Base-by-base conservation (phyloP, 1,284 basidiomycete species). In the Papiliotrema laurentii region DNA sequence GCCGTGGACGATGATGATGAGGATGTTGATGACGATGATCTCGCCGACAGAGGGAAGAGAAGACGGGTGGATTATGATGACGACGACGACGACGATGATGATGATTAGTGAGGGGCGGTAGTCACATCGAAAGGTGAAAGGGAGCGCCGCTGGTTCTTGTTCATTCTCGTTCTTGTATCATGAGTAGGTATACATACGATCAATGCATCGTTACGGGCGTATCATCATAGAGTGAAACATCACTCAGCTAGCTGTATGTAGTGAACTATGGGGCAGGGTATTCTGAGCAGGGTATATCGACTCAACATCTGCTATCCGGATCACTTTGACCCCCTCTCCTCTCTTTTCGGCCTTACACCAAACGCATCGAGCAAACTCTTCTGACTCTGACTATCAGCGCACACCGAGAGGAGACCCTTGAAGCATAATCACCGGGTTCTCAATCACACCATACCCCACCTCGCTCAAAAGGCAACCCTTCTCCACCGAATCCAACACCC, bases 1-100 rank as follows among this genome's bases (percentile, higher is more conserved):
- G 31, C 43, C 10, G 21, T 44, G 42, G 53, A 51, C 24, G 24
- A 34, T 21, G 52, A 47, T 36, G 51, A 59, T 22, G 57, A 52
- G 31, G 56, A 59, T 16, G 49, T 25, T 19, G 83, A 77, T 24
- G 81, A 87, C 65, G 85, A 56, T n/a, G 56, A 55, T n/a, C 45
- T 47, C 16, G 51, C 51, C 5, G 52, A 54, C 25, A 36, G 48
- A 28, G 49, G 49, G 19, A 51, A 43, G 25, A 61, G 58, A 51
- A 51, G 55, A 34, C 55, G 55, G 44, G 47, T 55, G 42, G 56
- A 51, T 19, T 53, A 51, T n/a, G 58, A 61, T 44, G 54, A 63
- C 27, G 58, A 61, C 22, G 59, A 59, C 36, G 60, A 64, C 16
- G 56, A 58, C 43, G 50, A 54, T 22, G 55, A 55, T 37, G 48